phyloP scores from a whole-genome alignment of 1,139 yeast genomes.

The Arxiozyma heterogenica region DNA sequence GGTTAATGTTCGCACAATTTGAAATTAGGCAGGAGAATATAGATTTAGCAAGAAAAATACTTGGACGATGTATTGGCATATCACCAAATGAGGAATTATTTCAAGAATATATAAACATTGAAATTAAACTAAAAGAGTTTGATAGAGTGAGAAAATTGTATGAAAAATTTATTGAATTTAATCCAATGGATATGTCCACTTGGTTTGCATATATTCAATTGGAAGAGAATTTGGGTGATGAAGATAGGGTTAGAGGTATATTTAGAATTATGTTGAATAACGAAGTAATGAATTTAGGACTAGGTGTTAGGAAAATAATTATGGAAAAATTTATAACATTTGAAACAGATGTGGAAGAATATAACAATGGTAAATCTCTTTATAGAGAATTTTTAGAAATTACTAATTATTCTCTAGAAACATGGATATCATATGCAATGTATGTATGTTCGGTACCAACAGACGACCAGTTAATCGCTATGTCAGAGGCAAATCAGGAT shows the following conservation, averaged over 20 bases:
- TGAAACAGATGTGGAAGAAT: conserved; percentile 51
- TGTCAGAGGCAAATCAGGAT: conserved; percentile 28
- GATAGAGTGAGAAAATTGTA: conserved; percentile 69
- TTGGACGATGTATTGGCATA: conserved; percentile 67
- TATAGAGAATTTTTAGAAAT: conserved; percentile 38
- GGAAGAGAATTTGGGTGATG: conserved; percentile 64
- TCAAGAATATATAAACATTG: conserved; percentile 49
- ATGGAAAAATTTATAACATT: conserved; percentile 42
- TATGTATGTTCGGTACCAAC: conserved; percentile 66
- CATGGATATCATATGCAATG: conserved; percentile 63
- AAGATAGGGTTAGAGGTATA: conserved; percentile 55
- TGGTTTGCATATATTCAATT: conserved; percentile 60
- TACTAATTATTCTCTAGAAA: conserved; percentile 33
- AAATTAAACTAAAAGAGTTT: conserved; percentile 53
- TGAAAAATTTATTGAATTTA: conserved; percentile 54
- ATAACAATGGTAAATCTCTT: conserved; percentile 46
- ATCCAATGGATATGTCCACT: conserved; percentile 36
- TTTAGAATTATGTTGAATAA: conserved; percentile 42
- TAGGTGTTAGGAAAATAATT: conserved; percentile 7
- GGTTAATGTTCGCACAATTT: conserved; percentile 67
- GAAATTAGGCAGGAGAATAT: conserved; percentile 55
- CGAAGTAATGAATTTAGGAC: conserved; percentile 10
- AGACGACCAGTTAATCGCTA: conserved; percentile 37
- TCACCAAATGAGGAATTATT: conserved; percentile 54
- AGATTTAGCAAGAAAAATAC: conserved; percentile 50